phyloP scores from a whole-genome alignment of 1,284 basidiomycete species.

The Ustilago hordei region DNA sequence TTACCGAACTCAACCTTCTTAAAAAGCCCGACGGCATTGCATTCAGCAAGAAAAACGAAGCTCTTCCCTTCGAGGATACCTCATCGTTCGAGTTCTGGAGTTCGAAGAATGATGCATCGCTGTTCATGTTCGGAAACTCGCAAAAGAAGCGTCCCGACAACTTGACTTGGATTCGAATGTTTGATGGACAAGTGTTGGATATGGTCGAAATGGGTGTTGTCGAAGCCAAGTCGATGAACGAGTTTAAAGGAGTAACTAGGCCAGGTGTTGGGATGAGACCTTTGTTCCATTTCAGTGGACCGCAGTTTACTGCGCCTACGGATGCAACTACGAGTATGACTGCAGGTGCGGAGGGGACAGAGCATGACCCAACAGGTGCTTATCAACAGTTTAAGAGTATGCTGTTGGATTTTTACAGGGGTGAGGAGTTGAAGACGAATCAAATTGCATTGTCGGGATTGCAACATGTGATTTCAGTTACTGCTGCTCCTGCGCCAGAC shows the following conservation, averaged over 20 bases:
- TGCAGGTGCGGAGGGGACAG: conserved; percentile 36
- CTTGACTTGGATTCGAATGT: conserved; percentile 87
- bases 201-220: conserved; percentile 95
- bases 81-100: conserved; percentile 90
- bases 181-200: conserved; percentile 87
- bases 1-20: conserved; percentile 77
- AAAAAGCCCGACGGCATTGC: conserved; percentile 78
- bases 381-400: conserved; percentile 81
- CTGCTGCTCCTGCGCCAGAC: conserved; percentile 48
- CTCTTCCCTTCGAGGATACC: conserved; percentile 88
- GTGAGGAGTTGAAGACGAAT: conserved; percentile 79
- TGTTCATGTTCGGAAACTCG: conserved; percentile 91
- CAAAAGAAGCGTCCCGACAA: conserved; percentile 95
- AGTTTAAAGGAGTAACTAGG: conserved; percentile 91
- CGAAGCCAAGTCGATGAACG: conserved; percentile 80
- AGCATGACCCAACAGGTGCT: conserved; percentile 55
- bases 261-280: conserved; percentile 90
- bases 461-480: conserved; percentile 83
- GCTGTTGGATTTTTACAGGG: conserved; percentile 87
- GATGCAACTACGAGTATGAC: conserved; percentile 40
- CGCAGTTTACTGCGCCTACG: conserved; percentile 70
- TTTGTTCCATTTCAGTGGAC: conserved; percentile 89
- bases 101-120: conserved; percentile 90
- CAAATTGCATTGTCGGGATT: conserved; percentile 82
- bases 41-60: conserved; percentile 93